Percentiles rank a stretch among this genome's conserved stretches.
Conservation (phyloP, 192 early-diverging fungal genomes). For the Rhizophagus clarus region DNA sequence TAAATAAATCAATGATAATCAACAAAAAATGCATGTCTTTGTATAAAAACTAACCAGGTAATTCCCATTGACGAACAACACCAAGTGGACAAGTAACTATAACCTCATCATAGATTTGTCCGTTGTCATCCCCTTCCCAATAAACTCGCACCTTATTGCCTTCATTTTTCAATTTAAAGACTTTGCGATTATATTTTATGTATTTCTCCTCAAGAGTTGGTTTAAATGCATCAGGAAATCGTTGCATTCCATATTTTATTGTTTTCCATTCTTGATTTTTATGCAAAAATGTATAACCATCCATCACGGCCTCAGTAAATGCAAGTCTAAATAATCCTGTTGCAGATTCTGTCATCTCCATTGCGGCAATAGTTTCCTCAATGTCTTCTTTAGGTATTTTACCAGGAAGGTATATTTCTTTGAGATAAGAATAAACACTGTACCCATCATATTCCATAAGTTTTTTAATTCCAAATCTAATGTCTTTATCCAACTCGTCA, state of each 20-base stretch:
- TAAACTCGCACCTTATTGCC: slow-evolving; percentile 31
- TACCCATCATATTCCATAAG: neutral
- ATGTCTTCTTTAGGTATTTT: neutral
- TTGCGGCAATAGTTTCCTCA: neutral
- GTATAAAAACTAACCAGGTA: slow-evolving; percentile 22
- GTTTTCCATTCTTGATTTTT: slow-evolving; percentile 25
- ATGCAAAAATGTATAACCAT: slow-evolving; percentile 23
- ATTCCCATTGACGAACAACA: slow-evolving; percentile 38
- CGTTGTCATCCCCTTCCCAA: slow-evolving; percentile 27
- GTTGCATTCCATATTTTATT: slow-evolving; percentile 36
- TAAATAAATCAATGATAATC: no score
- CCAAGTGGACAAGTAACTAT: slow-evolving; percentile 37
- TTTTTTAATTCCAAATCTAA: neutral
- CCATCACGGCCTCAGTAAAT: neutral
- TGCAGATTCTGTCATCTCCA: neutral
- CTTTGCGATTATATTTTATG: slow-evolving; percentile 28
- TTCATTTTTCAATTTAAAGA: slow-evolving; percentile 27
- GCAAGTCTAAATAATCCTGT: neutral
- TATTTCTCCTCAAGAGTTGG: slow-evolving; percentile 5
- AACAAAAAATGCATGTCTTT: no score
- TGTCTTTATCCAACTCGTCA: neutral
- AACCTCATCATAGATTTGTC: slow-evolving; percentile 11
- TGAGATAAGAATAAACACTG: neutral
- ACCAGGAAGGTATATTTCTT: neutral
- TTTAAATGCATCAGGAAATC: slow-evolving; percentile 36